phyloP scores from a whole-genome alignment of 1,139 yeast genomes.

The Komagataea norvegica region DNA sequence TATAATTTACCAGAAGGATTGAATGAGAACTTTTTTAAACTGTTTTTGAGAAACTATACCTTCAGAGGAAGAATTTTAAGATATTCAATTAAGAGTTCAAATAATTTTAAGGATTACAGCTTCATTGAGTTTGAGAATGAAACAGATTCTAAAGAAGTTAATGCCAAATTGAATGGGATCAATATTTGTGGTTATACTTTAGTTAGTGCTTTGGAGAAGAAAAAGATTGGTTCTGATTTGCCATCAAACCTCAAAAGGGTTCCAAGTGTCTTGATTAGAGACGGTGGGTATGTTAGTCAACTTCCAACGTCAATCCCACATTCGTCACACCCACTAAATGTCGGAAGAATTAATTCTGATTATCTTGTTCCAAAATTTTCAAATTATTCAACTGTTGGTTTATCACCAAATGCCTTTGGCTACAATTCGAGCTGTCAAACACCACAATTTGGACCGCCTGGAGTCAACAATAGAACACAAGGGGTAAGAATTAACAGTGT shows the following conservation, averaged over 20 bases:
- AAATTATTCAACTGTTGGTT: constrained; percentile 2
- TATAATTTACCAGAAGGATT: constrained; percentile 24
- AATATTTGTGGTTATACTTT: constrained; percentile 19
- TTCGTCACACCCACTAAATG: neutral
- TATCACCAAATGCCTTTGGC: constrained; percentile 1
- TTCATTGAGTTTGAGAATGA: constrained; percentile 24
- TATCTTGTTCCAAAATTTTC: constrained; percentile 1
- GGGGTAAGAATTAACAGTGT: neutral
- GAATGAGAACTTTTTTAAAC: constrained; percentile 25
- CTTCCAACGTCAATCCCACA: no score
- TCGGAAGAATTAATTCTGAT: constrained; percentile 5
- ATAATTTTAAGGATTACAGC: constrained; percentile 9
- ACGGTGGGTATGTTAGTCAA: no score
- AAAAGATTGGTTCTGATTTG: constrained; percentile 7
- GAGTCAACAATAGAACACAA: neutral
- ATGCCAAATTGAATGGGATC: constrained; percentile 25
- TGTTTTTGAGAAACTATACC: constrained; percentile 21
- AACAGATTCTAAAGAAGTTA: constrained; percentile 20
- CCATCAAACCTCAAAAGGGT: constrained; percentile 3
- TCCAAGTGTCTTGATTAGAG: constrained; percentile 4
- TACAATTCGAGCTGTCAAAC: neutral
- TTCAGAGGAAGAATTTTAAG: constrained; percentile 20
- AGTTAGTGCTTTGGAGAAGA: constrained; percentile 14
- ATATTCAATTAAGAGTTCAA: constrained; percentile 15
- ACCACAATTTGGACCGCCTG: neutral